A percentile compares a stretch with the other conserved stretches of the same genome.
These are phyloP conservation scores for Rutstroemia sp. DNA, from an alignment of 2,329 filamentous ascomycete genomes.

Conservation along the genomic window DNA sequence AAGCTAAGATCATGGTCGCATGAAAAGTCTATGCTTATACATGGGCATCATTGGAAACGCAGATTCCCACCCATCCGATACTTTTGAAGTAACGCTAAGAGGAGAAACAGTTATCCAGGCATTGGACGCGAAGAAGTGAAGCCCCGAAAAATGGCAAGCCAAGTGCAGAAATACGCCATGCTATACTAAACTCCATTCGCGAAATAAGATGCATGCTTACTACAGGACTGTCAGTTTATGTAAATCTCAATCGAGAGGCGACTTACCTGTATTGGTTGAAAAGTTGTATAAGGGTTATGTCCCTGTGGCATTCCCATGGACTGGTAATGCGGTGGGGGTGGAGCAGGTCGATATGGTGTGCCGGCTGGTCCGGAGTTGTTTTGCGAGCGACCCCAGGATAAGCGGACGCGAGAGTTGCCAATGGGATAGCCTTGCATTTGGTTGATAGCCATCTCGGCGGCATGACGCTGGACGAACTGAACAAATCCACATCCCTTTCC, in stretches of 20 bases:
- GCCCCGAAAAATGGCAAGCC: constrained; percentile 26
- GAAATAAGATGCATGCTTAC: constrained; percentile 30
- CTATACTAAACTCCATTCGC: constrained; percentile 30
- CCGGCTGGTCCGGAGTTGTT: constrained; percentile 97
- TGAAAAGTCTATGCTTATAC: constrained; percentile 33
- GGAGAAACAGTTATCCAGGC: constrained; percentile 32
- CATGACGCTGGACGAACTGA: constrained; percentile 97
- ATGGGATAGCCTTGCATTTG: constrained; percentile 99
- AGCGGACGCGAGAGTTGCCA: constrained; percentile 92
- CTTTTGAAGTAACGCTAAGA: constrained; percentile 34
- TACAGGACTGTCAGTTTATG: constrained; percentile 9
- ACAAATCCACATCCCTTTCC: constrained; percentile 99
- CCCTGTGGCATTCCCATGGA: constrained; percentile 42
- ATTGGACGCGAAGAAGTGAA: constrained; percentile 31
- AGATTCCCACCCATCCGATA: constrained; percentile 32
- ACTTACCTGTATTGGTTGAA: constrained; percentile 29
- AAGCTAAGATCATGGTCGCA: constrained; percentile 29
- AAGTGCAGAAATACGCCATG: constrained; percentile 31
- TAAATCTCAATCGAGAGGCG: not conserved
- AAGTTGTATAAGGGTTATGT: constrained; percentile 28
- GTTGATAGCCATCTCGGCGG: constrained; percentile 99
- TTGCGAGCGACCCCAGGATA: constrained; percentile 96
- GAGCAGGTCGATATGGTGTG: constrained; percentile 92
- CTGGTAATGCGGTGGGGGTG: constrained; percentile 67
- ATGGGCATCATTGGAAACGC: constrained; percentile 31